Conservation (phyloP, 2,329 filamentous ascomycete genomes). For the Mollisiaceae sp. region DNA sequence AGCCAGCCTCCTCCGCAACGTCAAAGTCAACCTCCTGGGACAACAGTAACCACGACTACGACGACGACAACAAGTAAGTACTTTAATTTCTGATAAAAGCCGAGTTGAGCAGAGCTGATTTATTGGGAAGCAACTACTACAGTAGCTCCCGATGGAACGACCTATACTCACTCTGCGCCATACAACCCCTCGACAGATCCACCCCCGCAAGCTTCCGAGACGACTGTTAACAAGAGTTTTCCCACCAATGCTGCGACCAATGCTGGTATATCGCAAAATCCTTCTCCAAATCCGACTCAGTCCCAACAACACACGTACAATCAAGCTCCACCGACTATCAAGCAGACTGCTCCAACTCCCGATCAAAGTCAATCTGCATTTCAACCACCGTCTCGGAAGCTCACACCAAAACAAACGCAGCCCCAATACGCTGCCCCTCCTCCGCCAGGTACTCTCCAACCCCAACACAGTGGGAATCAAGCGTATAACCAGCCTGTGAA, state of each 20-base stretch:
- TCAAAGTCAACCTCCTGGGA: constrained; percentile 28
- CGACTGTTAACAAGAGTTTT: constrained; percentile 24
- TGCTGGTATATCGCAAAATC: constrained; percentile 13
- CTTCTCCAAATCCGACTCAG: constrained; percentile 4
- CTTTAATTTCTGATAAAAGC: not conserved
- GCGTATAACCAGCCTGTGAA: not conserved
- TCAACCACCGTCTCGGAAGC: constrained; percentile 22
- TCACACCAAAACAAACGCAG: constrained; percentile 22
- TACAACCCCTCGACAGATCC: constrained; percentile 36
- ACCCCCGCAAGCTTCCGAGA: constrained; percentile 33
- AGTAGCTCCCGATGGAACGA: constrained; percentile 33
- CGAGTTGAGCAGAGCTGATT: constrained; percentile 13
- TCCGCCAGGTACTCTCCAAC: constrained; percentile 4
- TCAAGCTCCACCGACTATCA: constrained; percentile 24
- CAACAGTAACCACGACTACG: constrained; percentile 36
- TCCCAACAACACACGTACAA: constrained; percentile 2
- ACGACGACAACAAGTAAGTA: constrained; percentile 37
- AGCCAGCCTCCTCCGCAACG: constrained; percentile 21
- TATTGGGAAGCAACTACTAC: constrained; percentile 33
- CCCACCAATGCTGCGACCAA: constrained; percentile 15
- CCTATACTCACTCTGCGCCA: constrained; percentile 33
- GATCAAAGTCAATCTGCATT: constrained; percentile 17
- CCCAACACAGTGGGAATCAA: constrained; percentile 1
- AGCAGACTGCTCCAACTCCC: constrained; percentile 22
- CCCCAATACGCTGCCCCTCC: constrained; percentile 14